phyloP scores from a whole-genome alignment of 1,139 yeast genomes.

The Candida dubliniensis region DNA sequence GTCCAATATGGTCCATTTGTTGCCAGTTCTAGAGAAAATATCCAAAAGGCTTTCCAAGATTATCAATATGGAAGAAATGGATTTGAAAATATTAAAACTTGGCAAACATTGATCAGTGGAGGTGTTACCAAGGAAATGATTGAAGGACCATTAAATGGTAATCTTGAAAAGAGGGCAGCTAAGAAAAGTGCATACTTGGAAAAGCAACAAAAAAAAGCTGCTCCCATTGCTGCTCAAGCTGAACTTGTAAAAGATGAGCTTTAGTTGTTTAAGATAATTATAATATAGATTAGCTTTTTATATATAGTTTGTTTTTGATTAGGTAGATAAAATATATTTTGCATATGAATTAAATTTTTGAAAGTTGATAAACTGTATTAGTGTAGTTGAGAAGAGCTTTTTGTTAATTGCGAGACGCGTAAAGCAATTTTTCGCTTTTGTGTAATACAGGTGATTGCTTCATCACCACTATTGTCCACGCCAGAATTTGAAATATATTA shows the following conservation, averaged over 20 bases:
- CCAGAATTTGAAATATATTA: too few relatives aligned
- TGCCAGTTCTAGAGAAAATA: constrained; percentile 61
- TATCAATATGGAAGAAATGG: constrained; percentile 71
- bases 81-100: constrained; percentile 66
- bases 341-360: not conserved
- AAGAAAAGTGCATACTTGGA: constrained; percentile 28
- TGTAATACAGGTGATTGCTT: too few relatives aligned
- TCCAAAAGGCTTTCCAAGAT: constrained; percentile 67
- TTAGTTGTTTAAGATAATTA: constrained; percentile 5
- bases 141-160: constrained; percentile 40
- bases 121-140: constrained; percentile 56
- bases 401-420: constrained; percentile 17
- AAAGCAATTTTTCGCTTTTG: too few relatives aligned
- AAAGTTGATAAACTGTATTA: constrained; percentile 35
- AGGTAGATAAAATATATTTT: not conserved
- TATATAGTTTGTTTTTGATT: not conserved
- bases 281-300: constrained; percentile 1
- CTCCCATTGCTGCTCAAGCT: constrained; percentile 10
- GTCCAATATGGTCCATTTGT: constrained; percentile 93
- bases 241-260: constrained; percentile 20
- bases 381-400: constrained; percentile 30
- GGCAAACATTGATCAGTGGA: constrained; percentile 66
- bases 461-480: too few relatives aligned
- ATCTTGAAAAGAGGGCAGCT: constrained; percentile 32
- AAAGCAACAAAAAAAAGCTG: constrained; percentile 9